These are phyloP conservation scores for Fusarium nygamai DNA, from an alignment of 2,329 filamentous ascomycete species.

Conservation along the genomic window DNA sequence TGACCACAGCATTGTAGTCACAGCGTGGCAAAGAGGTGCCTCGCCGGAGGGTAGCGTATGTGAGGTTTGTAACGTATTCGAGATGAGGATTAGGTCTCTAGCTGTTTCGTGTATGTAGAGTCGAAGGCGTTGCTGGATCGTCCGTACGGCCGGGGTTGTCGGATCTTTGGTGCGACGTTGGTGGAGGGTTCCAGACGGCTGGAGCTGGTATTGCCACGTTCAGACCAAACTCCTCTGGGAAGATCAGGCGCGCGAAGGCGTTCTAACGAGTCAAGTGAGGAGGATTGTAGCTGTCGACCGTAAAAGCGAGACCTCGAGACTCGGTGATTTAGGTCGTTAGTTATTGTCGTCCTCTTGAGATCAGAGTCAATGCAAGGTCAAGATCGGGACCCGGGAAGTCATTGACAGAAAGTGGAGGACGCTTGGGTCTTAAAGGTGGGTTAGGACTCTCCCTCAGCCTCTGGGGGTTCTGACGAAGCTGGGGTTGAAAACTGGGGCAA, in stretches of 20 bases:
- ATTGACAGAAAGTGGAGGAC: slow-evolving; percentile 29
- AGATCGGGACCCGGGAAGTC: slow-evolving; percentile 10
- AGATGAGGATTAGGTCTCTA: background rate
- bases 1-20: slow-evolving; percentile 43
- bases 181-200: slow-evolving; percentile 8
- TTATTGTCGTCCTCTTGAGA: slow-evolving; percentile 22
- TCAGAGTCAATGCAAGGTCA: slow-evolving; percentile 5
- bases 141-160: slow-evolving; percentile 18
- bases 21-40: slow-evolving; percentile 31
- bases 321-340: background rate
- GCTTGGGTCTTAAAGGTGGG: slow-evolving; percentile 23
- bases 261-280: background rate
- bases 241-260: background rate
- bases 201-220: slow-evolving; percentile 13
- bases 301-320: background rate
- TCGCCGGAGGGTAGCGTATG: slow-evolving; percentile 31
- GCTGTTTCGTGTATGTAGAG: background rate
- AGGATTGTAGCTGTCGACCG: background rate
- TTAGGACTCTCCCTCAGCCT: background rate
- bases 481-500: slow-evolving; percentile 37
- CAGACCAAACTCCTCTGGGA: background rate
- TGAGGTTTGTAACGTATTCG: background rate
- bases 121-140: background rate
- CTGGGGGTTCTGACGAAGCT: slow-evolving; percentile 22
- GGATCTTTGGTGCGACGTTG: slow-evolving; percentile 24